Base-by-base conservation (phyloP, 495 filamentous ascomycete genomes). In the Annulohypoxylon stygium region DNA sequence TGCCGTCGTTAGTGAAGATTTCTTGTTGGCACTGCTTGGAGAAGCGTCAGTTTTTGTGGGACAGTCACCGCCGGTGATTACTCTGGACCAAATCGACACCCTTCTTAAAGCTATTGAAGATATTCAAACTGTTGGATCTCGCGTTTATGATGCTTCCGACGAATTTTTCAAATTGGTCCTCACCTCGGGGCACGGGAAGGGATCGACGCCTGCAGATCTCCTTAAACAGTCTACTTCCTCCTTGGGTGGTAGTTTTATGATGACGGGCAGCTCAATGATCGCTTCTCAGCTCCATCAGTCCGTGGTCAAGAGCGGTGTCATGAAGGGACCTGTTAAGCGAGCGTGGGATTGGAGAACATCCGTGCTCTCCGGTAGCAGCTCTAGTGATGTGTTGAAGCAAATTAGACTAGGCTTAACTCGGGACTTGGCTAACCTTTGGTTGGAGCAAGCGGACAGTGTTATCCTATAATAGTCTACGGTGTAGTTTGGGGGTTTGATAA, bases 291-390 rank as follows among this genome's bases (percentile, higher is more conserved):
- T 89, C 70, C 87, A 87, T 55, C 85, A 83, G 57, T 88, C 84
- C 3, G 84, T 88, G 39, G 83, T 86, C 55, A 88, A 86, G 30
- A 87, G 91, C 30, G 76, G 91, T 20, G 66, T 75, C 39, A 83
- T 90, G 0, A 84, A 86, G 73, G 83, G 82, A 11, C 79, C 82
- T 33, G 71, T 83, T 14, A 85, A 87, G 78, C 83, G 93, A 59
- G 91, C 91, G 0, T 97, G 94, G 94, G 94, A 98, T 81, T 98
- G 94, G 94, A 82, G 94, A 70, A 83, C 81, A 5, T 88, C 87
- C 10, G 78, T 95, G 59, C 76, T 82, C 11, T 87, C 86, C 50
- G 81, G 83, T 33, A 85, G 84, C 10, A 88, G 75, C 60, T 92
- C 88, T 0, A 83, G 86, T 72, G 91, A 95, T 75, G 82, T 97